phyloP scores from a whole-genome alignment of 73 alveolate genomes.

The Paramecium pentaurelia region DNA sequence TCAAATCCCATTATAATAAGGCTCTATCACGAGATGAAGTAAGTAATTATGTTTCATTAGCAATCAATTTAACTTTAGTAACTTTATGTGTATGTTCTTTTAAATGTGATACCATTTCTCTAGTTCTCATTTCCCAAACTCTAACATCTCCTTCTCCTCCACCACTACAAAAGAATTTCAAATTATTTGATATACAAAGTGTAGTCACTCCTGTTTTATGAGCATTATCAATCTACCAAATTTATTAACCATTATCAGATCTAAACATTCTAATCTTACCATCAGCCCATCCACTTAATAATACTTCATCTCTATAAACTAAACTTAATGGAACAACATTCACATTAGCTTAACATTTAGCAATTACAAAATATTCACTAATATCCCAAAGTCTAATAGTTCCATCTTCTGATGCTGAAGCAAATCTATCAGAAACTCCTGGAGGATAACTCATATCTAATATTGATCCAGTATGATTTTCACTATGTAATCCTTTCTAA shows the following conservation, averaged over 20 bases:
- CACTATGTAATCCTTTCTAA: conserved; percentile 83
- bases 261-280: conserved; percentile 90
- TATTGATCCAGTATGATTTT: conserved; percentile 91
- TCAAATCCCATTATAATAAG: conserved; percentile 88
- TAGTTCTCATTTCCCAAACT: conserved; percentile 94
- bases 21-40: conserved; percentile 91
- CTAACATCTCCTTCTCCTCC: conserved; percentile 95
- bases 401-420: conserved; percentile 94
- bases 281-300: conserved; percentile 94
- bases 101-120: conserved; percentile 93
- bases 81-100: conserved; percentile 94
- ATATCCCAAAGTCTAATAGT: conserved; percentile 95
- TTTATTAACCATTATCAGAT: conserved; percentile 78
- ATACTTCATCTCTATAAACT: conserved; percentile 89
- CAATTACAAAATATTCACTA: conserved; percentile 87
- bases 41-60: conserved; percentile 88
- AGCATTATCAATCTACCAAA: conserved; percentile 97
- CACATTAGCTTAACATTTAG: conserved; percentile 78
- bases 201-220: conserved; percentile 95
- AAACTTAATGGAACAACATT: conserved; percentile 88
- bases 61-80: conserved; percentile 86
- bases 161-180: conserved; percentile 87
- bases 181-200: conserved; percentile 77
- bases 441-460: conserved; percentile 77
- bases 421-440: conserved; percentile 91